Evolutionary conservation across 371 early-diverging fungal species (phyloP).

Genomic region (Mortierella sp.): DNA sequence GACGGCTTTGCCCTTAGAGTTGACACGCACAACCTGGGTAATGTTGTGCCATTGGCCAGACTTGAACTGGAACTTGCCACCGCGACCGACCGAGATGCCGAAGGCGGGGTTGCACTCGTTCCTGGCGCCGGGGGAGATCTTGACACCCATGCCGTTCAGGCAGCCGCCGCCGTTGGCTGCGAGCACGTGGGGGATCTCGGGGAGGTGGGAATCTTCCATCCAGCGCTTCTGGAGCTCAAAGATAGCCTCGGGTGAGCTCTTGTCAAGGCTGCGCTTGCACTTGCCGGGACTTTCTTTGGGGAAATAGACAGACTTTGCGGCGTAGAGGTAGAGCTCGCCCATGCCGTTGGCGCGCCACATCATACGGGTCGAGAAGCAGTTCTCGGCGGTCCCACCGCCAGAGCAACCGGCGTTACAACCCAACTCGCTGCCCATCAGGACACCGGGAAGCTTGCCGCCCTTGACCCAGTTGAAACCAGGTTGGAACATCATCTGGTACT

Average conservation of each 20-base stretch:
- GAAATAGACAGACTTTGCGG: constrained; percentile 64
- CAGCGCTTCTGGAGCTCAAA: constrained; percentile 19
- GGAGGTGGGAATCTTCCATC: constrained; percentile 15
- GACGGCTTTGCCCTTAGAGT: constrained; percentile 64
- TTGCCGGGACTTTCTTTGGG: constrained; percentile 14
- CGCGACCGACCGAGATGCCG: constrained; percentile 76
- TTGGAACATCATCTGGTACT: constrained; percentile 46
- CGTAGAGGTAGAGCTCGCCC: constrained; percentile 77
- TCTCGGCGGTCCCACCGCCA: constrained; percentile 67
- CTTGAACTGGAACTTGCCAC: constrained; percentile 66
- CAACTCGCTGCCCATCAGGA: constrained; percentile 61
- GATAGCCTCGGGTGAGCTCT: constrained; percentile 30
- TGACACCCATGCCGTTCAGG: constrained; percentile 61
- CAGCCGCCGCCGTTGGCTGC: constrained; percentile 6
- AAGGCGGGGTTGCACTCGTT: constrained; percentile 72
- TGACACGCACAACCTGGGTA: constrained; percentile 70
- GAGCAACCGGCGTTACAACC: constrained; percentile 66
- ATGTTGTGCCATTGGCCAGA: constrained; percentile 72
- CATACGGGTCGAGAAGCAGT: constrained; percentile 74
- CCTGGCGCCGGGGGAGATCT: constrained; percentile 27
- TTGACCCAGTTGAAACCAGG: constrained; percentile 48
- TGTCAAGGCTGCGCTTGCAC: constrained; percentile 35
- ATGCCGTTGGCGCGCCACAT: constrained; percentile 73
- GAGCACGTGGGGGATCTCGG: constrained; percentile 20
- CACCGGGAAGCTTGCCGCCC: constrained; percentile 69